Percentiles rank a stretch among this genome's conserved stretches.
phyloP scores from a whole-genome alignment of 1,139 yeast genomes.

The Hyphopichia wangnamkhiaoensis region DNA sequence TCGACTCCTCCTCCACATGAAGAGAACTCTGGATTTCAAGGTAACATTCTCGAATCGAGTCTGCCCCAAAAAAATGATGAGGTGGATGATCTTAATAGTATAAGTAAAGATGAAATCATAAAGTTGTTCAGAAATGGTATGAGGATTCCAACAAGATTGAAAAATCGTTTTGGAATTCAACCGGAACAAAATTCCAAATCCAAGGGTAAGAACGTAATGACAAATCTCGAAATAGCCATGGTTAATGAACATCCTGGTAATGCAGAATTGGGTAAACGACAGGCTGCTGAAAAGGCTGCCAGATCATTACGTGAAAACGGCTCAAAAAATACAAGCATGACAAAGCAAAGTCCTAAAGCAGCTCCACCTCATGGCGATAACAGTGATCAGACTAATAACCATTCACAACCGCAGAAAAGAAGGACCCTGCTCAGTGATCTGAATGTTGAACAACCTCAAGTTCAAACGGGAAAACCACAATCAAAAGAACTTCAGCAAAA shows the following conservation, averaged over 20 bases:
- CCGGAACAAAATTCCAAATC: constrained; percentile 5
- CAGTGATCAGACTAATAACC: background rate
- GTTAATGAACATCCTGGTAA: constrained; percentile 11
- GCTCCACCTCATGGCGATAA: background rate
- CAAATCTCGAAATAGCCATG: constrained; percentile 25
- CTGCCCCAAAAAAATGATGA: constrained; percentile 2
- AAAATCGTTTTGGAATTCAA: constrained; percentile 9
- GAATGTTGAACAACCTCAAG: no score
- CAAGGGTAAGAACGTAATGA: constrained; percentile 12
- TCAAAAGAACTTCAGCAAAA: constrained; percentile 11
- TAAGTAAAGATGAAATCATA: constrained; percentile 27
- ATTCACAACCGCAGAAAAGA: no score
- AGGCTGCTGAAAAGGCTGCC: background rate
- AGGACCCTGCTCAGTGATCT: no score
- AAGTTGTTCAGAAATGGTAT: constrained; percentile 24
- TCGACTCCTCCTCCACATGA: background rate
- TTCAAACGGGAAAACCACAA: no score
- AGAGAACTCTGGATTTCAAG: background rate
- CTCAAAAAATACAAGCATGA: background rate
- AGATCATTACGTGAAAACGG: background rate
- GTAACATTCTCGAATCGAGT: constrained; percentile 1
- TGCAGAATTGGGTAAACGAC: background rate
- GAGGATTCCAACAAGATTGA: constrained; percentile 13
- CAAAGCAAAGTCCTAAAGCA: background rate
- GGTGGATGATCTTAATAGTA: constrained; percentile 1